Base-by-base conservation (phyloP, 108 stramenopile species). In the Epithemia pelagica region DNA sequence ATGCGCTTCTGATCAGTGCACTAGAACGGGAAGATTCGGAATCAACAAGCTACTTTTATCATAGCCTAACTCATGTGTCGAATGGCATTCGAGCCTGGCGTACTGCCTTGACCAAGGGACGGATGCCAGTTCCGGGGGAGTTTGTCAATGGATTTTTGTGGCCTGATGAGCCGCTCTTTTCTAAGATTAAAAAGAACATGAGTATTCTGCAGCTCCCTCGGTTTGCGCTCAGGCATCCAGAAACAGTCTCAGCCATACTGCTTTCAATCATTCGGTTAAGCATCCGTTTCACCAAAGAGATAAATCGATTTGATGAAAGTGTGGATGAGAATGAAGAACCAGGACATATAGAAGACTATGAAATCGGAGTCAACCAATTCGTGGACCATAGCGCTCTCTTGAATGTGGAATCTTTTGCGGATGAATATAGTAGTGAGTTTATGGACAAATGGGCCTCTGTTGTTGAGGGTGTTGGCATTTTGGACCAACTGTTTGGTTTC, bases 401-500 rank as follows among this genome's bases (percentile, higher is more conserved):
- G 37, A 10, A 5, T 10, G 37, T 46, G 5, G 37, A 46, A 46
- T 5, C 37, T 10, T 10, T 46, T 5, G 37, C 37, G 37, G 37
- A 46, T 10, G 37, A 46, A 46, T 46, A 10, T 33, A 30, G 20
- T 62, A 64, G 37, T 68, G n/a, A 30, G 55, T 60, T 89, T 21
- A 7, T 61, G 15, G 61, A 68, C 37, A 71, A 86, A 62, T 89
- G 80, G 78, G 30, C 58, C 64, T 76, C 69, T 22, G 78, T 82
- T 18, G 63, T 84, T 0, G 51, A 64, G 37, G 88, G 84, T 20
- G 76, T 89, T 2, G 58, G 76, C 30, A 68, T 75, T 62, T 46
- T 89, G 26, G 88, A 89, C 61, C 55, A 74, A 57, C 62, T 86
- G 0, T 86, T 89, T 76, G 88, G 88, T 22, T 73, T 74, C 31